Evolutionary conservation across 768 basidiomycete genomes (phyloP), one percentile per base, ranked within the genome.

Genomic region (Amanita muscaria): DNA sequence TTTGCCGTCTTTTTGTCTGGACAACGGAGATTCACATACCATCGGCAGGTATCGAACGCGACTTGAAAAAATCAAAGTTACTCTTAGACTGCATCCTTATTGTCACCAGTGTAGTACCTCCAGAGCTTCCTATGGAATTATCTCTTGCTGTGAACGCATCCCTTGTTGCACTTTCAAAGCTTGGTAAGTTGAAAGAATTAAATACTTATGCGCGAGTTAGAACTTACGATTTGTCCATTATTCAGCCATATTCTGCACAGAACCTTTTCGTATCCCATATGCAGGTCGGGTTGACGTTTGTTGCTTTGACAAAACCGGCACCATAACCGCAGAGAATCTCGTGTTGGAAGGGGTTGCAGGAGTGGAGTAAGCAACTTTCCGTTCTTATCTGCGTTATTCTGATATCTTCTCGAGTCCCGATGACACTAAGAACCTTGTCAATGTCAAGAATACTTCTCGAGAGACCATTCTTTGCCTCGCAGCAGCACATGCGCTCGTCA

Each of bases 301-400:
- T 64, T 98, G 96, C 64, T 98, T 99, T 54, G 96, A 99, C 65
- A 99, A 99, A 73, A 99, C 96, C 0, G 96, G 94, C 18, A 98
- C 96, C 0, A 97, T 99, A 53, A 99, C 96, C 0, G 90, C 90
- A 0, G 93, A 97, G 61, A 84, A 92, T 59, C 67, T 98, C 10
- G 91, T 97, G 6, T 73, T 98, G 1, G 93, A 99, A 59, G 96
- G 96, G 43, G 76, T 99, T 32, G 88, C 77, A 21, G 96, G 93
- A 42, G 73, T 96, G 35, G 76, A 90, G 93, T 97, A 56, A 56
- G 88, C 67, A 12, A n/a, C 15, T 33, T 8, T 18, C 18, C 23
- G 23, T 52, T 45, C 47, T 49, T 36, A 35, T n/a, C n/a, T n/a
- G n/a, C n/a, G n/a, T 44, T 21, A 43, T 46, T 5, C 45, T 35